Base-by-base conservation (phyloP, 108 stramenopile genomes). In the Nitzschia putrida region DNA sequence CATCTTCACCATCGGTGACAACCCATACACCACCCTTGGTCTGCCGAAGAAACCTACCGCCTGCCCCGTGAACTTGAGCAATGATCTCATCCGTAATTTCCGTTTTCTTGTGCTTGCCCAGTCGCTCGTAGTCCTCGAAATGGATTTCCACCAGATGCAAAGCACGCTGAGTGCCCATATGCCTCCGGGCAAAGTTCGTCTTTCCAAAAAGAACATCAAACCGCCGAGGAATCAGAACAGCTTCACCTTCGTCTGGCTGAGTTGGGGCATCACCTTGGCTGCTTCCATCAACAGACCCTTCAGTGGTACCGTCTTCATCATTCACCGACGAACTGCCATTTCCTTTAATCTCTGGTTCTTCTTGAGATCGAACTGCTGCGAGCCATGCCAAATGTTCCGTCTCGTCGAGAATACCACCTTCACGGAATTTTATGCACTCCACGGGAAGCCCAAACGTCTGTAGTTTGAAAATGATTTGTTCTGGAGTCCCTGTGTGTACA, bases 401-500 rank as follows among this genome's bases (percentile, higher is more conserved):
- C 14, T 24, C 20, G 13, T 54, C 45, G 16, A 65, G 26, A 24
- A 29, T 13, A 6, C 51, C 66, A 43, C 68, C 65, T 9, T 41
- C 12, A 2, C 40, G 21, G 11, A 61, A 25, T 9, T 13, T 13
- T 40, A 7, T 42, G 41, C 53, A 57, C 13, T 67, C 22, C 13
- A 51, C 23, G 12, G 57, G 74, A 29, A 75, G 67, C 16, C 74
- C 74, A 54, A 52, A 75, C 8, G 74, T 75, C 25, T 68, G 56
- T 1, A 75, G 60, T 51, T 50, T 18, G 55, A 75, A 75, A 3
- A 26, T 37, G 20, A 63, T 61, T 26, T 75, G 52, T n/a, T 60
- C 25, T 37, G 40, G 66, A 14, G 24, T 47, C 0, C 47, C 53
- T 18, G 11, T 54, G 61, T 75, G 74, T 6, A 40, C 24, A 12